Base-by-base conservation (phyloP, 768 basidiomycete genomes). In the Rhodosporidiobolus odoratus region DNA sequence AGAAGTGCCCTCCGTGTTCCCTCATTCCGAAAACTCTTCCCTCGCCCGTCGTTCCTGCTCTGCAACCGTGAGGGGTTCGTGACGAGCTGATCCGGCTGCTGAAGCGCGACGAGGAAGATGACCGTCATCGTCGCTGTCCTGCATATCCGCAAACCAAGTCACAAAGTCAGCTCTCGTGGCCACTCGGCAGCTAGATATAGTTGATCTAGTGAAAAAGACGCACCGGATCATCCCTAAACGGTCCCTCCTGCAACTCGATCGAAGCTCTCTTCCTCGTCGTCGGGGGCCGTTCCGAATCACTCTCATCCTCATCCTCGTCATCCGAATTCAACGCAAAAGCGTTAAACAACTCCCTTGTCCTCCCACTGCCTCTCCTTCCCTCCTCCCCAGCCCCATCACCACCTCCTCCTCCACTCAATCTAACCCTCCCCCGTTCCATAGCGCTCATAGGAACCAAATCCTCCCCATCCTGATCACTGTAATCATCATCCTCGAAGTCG, bases 261-360 rank as follows among this genome's bases (percentile, higher is more conserved):
- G n/a, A 41, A 34, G 23, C 54, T 32, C 54, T 43, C 63, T 23
- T 64, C 60, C n/a, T 69, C 71, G 35, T 56, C 52, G 32, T 54
- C n/a, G 23, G 21, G 25, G 8, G 25, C 64, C 27, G n/a, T 1
- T 37, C 47, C 21, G 68, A 68, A 38, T 60, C 68, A 3, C 68
- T 74, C 43, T 67, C 72, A 23, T 75, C 77, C 6, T 77, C 78
- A n/a, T 75, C 78, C 40, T 77, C 74, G 48, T 76, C n/a, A n/a
- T n/a, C 76, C 62, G 57, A 75, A 43, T 69, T 30, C 27, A 75
- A 30, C 37, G 74, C 74, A 53, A 98, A 98, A 25, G 95, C 94
- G 80, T 98, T 93, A 76, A 97, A 98, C 71, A 99, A 78, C 80
- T 97, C 95, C 81, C 89, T 89, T 59, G 92, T 89, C 59, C 87